These are phyloP conservation scores for Verruconis gallopava DNA, from an alignment of 2,329 filamentous ascomycete genomes.

Conservation along the genomic window DNA sequence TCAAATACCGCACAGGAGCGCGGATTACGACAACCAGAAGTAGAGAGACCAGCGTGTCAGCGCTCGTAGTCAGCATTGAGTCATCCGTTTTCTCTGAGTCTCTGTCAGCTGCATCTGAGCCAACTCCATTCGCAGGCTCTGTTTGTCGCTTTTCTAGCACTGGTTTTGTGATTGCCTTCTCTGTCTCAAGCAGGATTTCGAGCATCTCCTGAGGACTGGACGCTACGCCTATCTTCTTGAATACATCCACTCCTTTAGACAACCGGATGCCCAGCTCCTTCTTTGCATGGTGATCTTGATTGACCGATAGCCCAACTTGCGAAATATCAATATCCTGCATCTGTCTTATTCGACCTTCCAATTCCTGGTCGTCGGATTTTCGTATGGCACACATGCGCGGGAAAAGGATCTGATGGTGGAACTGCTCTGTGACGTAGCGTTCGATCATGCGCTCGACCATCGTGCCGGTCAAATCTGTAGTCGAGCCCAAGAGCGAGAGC, in stretches of 20 bases:
- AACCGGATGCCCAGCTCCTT: conserved; percentile 68
- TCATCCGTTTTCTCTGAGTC: conserved; percentile 39
- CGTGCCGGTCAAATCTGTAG: conserved; percentile 84
- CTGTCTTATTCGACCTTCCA: conserved; percentile 80
- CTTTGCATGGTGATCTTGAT: conserved; percentile 65
- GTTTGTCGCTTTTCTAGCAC: not conserved
- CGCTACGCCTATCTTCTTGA: conserved; percentile 68
- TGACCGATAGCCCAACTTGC: conserved; percentile 79
- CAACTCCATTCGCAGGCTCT: conserved; percentile 3
- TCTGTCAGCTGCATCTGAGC: conserved; percentile 9
- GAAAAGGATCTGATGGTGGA: conserved; percentile 75
- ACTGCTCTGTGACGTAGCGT: conserved; percentile 82
- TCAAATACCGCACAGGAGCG: conserved; percentile 73
- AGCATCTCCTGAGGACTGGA: conserved; percentile 84
- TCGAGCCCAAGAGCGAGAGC: conserved; percentile 77
- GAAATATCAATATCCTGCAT: conserved; percentile 93
- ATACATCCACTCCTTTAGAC: conserved; percentile 69
- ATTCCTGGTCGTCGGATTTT: conserved; percentile 67
- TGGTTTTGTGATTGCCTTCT: conserved; percentile 20
- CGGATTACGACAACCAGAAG: conserved; percentile 86
- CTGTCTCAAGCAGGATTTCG: conserved; percentile 61
- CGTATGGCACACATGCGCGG: conserved; percentile 68
- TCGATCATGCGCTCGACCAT: conserved; percentile 90
- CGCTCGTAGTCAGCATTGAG: conserved; percentile 58
- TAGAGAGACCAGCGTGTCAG: conserved; percentile 84